phyloP scores from a whole-genome alignment of 441 rosid genomes.

The Dalechampia spathulata region DNA sequence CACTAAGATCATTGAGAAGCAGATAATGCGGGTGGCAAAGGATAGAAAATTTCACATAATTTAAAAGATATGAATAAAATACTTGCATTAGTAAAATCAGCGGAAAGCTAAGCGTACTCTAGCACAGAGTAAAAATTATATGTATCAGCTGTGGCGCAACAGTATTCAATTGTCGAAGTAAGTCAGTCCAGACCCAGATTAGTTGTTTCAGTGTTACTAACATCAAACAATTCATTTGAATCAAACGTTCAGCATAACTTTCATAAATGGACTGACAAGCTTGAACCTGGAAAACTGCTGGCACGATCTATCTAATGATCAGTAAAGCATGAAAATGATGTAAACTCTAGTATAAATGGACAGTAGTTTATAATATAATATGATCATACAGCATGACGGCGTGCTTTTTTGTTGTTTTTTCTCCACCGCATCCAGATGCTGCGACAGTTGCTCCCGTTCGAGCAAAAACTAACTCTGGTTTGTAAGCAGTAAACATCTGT shows the following conservation, averaged over 20 bases:
- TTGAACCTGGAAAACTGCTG: neutral
- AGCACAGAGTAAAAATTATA: conserved; percentile 9
- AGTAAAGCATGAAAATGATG: neutral
- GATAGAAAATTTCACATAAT: neutral
- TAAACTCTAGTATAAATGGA: no score
- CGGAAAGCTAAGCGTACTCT: conserved; percentile 1
- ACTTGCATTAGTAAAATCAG: neutral
- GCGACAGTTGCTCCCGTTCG: no score
- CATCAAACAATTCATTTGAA: neutral
- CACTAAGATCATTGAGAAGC: neutral
- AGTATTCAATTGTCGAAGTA: conserved; percentile 70
- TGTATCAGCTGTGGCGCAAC: conserved; percentile 84
- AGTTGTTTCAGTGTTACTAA: neutral
- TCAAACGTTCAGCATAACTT: neutral
- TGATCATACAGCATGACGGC: no score
- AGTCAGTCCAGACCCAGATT: conserved; percentile 54
- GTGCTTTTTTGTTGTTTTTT: no score
- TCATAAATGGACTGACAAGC: neutral
- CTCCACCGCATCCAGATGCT: no score
- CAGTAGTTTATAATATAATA: no score
- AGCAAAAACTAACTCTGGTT: no score
- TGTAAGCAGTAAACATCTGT: no score
- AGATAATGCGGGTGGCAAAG: neutral
- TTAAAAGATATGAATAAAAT: no score
- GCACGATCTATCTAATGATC: no score